Evolutionary conservation across 2,329 filamentous ascomycete genomes (phyloP).

Genomic region (Septoria linicola): DNA sequence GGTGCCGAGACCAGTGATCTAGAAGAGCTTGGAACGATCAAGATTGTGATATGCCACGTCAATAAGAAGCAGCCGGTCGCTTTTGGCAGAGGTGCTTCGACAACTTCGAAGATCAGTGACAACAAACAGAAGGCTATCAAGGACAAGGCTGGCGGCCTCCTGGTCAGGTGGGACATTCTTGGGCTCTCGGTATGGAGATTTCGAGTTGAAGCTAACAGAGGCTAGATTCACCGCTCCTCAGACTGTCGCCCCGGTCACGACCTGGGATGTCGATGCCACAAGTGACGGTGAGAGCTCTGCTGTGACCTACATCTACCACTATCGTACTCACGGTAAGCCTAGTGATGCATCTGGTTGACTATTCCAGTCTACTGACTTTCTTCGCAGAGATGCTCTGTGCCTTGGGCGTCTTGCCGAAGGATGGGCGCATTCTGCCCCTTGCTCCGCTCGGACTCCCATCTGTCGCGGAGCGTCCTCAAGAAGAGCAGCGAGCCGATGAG

Average conservation of each 20-base stretch:
- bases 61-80: slow-evolving; percentile 10
- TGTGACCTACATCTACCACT: slow-evolving; percentile 13
- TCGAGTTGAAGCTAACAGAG: neutral
- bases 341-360: no score
- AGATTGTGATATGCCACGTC: slow-evolving; percentile 17
- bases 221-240: slow-evolving; percentile 5
- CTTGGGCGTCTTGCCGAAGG: slow-evolving; percentile 10
- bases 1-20: neutral
- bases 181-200: no score
- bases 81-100: slow-evolving; percentile 4
- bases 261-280: slow-evolving; percentile 7
- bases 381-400: slow-evolving; percentile 13
- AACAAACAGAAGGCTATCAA: slow-evolving; percentile 4
- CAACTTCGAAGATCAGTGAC: slow-evolving; percentile 3
- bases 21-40: slow-evolving; percentile 19
- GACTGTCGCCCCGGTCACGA: neutral
- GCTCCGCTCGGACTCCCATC: neutral
- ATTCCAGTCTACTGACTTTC: neutral
- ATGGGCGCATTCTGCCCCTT: slow-evolving; percentile 1
- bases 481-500: no score
- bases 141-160: slow-evolving; percentile 8
- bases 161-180: slow-evolving; percentile 7
- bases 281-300: slow-evolving; percentile 1
- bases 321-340: slow-evolving; percentile 12
- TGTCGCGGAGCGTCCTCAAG: neutral